These are phyloP conservation scores for Rhodotorula sp. DNA, from an alignment of 1,284 basidiomycete genomes.

Conservation along the genomic window DNA sequence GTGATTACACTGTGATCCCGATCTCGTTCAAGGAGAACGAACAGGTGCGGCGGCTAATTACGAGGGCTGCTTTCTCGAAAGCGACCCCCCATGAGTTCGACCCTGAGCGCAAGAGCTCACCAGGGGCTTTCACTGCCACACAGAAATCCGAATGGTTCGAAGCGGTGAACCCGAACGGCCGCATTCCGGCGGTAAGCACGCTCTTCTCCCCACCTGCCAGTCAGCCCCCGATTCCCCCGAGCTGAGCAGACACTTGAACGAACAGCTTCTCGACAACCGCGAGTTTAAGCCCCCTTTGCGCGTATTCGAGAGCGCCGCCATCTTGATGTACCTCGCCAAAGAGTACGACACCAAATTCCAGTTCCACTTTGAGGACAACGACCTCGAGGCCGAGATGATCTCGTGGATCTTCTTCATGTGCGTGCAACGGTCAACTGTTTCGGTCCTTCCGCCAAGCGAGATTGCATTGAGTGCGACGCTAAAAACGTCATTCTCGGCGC, in stretches of 20 bases:
- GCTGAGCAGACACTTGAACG: no score
- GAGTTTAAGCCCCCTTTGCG: conserved; percentile 14
- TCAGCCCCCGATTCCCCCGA: no score
- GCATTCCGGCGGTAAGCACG: conserved; percentile 24
- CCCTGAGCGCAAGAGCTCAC: background rate
- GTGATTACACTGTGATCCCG: conserved; percentile 14
- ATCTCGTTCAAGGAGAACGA: conserved; percentile 19
- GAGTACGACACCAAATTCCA: conserved; percentile 19
- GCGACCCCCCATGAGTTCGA: no score
- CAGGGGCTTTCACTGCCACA: conserved; percentile 9
- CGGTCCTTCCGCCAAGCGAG: no score
- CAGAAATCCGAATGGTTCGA: conserved; percentile 35
- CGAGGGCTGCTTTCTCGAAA: no score
- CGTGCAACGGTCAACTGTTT: background rate
- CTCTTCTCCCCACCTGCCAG: background rate
- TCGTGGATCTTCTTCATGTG: conserved; percentile 30
- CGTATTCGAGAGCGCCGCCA: conserved; percentile 24
- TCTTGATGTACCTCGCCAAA: conserved; percentile 29
- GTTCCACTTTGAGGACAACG: conserved; percentile 28
- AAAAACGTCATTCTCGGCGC: background rate
- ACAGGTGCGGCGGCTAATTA: background rate
- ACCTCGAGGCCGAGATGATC: conserved; percentile 23
- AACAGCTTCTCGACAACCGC: conserved; percentile 13
- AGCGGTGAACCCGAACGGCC: conserved; percentile 28
- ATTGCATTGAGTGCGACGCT: background rate